phyloP scores from a whole-genome alignment of 2,329 filamentous ascomycete species.

The Periconia sp. region DNA sequence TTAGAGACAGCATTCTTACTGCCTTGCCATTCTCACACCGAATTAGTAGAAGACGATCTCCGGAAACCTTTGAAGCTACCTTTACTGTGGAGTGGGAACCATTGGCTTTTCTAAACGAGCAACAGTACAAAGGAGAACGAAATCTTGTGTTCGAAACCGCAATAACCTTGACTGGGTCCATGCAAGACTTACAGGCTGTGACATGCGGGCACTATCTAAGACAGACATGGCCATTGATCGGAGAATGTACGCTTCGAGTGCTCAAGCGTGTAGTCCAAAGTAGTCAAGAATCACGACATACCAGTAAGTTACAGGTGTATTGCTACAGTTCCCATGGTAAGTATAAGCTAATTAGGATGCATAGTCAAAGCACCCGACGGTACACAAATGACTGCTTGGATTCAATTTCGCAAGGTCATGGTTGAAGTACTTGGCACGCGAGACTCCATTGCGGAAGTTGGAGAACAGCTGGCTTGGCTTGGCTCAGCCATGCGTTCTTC shows the following conservation, averaged over 20 bases:
- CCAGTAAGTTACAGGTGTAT: neutral
- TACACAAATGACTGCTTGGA: constrained; percentile 3
- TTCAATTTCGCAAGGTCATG: constrained; percentile 1
- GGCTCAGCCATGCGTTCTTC: constrained; percentile 11
- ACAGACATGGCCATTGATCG: constrained; percentile 11
- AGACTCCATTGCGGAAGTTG: constrained; percentile 12
- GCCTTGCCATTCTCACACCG: neutral
- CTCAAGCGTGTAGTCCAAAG: constrained; percentile 2
- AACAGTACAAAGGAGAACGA: neutral
- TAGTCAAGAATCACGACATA: too few species aligned
- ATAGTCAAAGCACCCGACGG: neutral
- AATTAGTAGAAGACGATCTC: constrained; percentile 1
- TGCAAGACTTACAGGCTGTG: constrained; percentile 10
- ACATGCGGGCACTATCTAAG: constrained; percentile 8
- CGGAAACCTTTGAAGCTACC: neutral
- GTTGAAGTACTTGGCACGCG: constrained; percentile 5
- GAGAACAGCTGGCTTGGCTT: constrained; percentile 11
- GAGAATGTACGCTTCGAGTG: constrained; percentile 3
- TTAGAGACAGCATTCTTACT: neutral
- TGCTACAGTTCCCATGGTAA: neutral
- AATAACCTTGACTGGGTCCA: constrained; percentile 10
- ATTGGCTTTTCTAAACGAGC: constrained; percentile 7
- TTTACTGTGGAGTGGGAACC: constrained; percentile 8
- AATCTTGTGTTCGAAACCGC: constrained; percentile 3
- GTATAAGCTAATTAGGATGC: neutral